These are phyloP conservation scores for Cordyceps javanica DNA, from an alignment of 2,329 filamentous ascomycete genomes.

Conservation along the genomic window DNA sequence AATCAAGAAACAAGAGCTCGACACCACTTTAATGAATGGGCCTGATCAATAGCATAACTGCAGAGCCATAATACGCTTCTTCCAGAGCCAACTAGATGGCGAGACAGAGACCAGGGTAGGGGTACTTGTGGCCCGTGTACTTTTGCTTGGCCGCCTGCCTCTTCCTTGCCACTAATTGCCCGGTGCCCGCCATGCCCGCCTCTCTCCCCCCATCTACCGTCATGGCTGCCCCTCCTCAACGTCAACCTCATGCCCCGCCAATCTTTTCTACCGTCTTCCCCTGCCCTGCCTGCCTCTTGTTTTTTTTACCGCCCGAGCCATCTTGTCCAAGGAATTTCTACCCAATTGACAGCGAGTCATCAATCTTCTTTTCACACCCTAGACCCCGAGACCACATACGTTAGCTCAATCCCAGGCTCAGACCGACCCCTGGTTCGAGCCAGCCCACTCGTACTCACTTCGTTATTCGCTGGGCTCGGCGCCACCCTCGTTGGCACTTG, in stretches of 20 bases:
- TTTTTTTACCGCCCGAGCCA: not conserved
- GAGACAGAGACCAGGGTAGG: not conserved
- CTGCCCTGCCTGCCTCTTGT: not conserved
- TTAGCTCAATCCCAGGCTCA: not conserved
- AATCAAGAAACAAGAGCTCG: not conserved
- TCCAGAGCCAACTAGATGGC: not conserved
- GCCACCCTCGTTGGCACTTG: slow-evolving; percentile 5
- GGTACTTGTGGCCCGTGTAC: slow-evolving; percentile 1
- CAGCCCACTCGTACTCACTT: no score
- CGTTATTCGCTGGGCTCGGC: not conserved
- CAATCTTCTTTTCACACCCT: not conserved
- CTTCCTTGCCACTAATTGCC: not conserved
- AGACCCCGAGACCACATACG: not conserved
- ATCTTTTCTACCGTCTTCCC: not conserved
- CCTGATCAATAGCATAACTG: not conserved
- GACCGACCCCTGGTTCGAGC: not conserved
- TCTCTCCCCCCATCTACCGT: not conserved
- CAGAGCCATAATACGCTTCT: not conserved
- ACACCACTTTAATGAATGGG: not conserved
- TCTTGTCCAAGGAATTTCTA: not conserved
- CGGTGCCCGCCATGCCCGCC: no score
- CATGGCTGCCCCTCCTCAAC: slow-evolving; percentile 9
- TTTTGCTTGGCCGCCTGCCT: not conserved
- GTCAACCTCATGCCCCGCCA: slow-evolving; percentile 1
- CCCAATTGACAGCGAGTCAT: not conserved